A percentile compares a stretch with the other conserved stretches of the same genome.
Conservation (phyloP, 1,139 yeast genomes). For the Sugiyamaella castrensis region DNA sequence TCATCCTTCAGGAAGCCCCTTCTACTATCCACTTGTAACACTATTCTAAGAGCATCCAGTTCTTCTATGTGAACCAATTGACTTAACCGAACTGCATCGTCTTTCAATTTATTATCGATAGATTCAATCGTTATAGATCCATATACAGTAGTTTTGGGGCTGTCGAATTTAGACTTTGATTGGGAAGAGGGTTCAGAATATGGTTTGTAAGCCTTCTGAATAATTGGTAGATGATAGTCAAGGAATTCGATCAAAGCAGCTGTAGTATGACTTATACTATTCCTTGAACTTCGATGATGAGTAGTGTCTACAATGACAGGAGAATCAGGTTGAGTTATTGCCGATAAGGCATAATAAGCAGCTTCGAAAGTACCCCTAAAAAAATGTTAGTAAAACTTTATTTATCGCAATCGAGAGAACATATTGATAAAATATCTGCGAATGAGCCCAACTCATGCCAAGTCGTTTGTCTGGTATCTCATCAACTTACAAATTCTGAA, state of each 20-base stretch:
- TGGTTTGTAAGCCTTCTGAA: conserved; percentile 25
- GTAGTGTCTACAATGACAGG: not conserved
- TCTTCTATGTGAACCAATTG: conserved; percentile 25
- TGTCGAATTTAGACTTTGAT: conserved; percentile 16
- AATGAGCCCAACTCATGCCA: no score
- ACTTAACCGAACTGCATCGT: conserved; percentile 24
- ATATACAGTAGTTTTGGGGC: conserved; percentile 14
- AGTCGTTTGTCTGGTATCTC: not conserved
- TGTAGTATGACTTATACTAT: conserved; percentile 10
- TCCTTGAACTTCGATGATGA: not conserved
- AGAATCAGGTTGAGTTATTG: conserved; percentile 17
- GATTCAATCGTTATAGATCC: conserved; percentile 9
- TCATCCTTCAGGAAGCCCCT: conserved; percentile 23
- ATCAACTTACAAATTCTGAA: conserved; percentile 8
- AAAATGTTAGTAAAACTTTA: not conserved
- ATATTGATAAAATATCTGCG: not conserved
- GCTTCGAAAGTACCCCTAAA: conserved; percentile 28
- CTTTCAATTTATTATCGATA: conserved; percentile 22
- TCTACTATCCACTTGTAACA: conserved; percentile 23
- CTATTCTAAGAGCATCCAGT: conserved; percentile 26
- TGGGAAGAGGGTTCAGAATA: conserved; percentile 12
- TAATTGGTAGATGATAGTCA: conserved; percentile 21
- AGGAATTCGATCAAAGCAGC: conserved; percentile 26
- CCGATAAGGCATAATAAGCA: conserved; percentile 27
- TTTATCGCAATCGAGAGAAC: not conserved